Evolutionary conservation across 148 eudicot species (phyloP), one percentile per base, ranked within the genome.

Genomic region (Euryodendron excelsum): DNA sequence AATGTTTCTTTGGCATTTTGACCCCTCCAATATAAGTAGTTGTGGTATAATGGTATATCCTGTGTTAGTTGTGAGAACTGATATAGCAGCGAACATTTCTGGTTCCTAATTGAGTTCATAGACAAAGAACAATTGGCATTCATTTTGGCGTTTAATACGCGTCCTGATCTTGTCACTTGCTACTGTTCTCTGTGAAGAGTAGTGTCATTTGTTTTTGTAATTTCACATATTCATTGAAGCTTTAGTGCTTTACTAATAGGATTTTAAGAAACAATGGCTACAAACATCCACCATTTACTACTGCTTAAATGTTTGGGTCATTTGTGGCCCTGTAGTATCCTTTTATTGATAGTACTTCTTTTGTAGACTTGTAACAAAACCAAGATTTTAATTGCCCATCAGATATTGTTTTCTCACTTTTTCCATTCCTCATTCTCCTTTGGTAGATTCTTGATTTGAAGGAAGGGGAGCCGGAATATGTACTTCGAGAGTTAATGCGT

Each of bases 381-480:
- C 69, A 23, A n/a, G 44, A 64, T 45, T 48, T 12, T 64, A 18
- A 41, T 39, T 9, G 20, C 30, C 30, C 23, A 33, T 72, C 58
- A 59, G 11, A 21, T 21, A 10, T 3, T 23, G 33, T 64, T 44
- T 37, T 37, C 56, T 56, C 18, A 23, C 39, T 47, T 53, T 73
- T 76, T 65, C 10, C 33, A 37, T 25, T 12, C 21, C 30, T 59
- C 37, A 37, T 37, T 55, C 30, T 31, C 56, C 34, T 37, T 41
- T 80, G 50, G 52, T 77, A 96, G 98, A 80, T 87, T 77, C 89
- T 93, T 56, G 69, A 83, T 17, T 34, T 96, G 82, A 89, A 89
- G 82, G 88, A 90, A 75, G 93, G 97, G 20, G 89, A 88, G 69
- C 83, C 98, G 56, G 92, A 88, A 75, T 68, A 69, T 78, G 82